Percentiles rank a stretch among this genome's conserved stretches.
Conservation (phyloP, 371 early-diverging fungal species). For the Apophysomyces elegans region DNA sequence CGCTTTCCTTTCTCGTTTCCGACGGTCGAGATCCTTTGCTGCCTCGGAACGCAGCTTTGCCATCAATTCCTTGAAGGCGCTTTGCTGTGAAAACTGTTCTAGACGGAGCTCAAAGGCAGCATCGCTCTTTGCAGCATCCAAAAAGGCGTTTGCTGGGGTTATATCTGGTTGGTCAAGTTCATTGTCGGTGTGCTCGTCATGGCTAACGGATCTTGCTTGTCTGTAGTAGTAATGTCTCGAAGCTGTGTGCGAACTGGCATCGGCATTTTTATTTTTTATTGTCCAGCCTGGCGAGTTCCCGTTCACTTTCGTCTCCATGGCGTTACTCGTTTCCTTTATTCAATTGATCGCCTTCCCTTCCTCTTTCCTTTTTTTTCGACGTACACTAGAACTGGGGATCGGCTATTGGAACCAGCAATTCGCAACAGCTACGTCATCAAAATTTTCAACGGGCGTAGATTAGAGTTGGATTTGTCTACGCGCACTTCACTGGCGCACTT, state of each 20-base stretch:
- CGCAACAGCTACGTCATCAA: too few relatives aligned
- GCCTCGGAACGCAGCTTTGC: slow-evolving; percentile 16
- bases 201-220: slow-evolving; percentile 8
- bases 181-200: neutral
- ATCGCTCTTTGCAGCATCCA: slow-evolving; percentile 7
- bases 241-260: slow-evolving; percentile 4
- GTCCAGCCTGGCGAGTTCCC: slow-evolving; percentile 7
- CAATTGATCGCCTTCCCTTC: neutral
- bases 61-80: slow-evolving; percentile 11
- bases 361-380: neutral
- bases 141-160: neutral
- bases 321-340: neutral
- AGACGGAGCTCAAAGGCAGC: slow-evolving; percentile 21
- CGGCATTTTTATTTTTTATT: slow-evolving; percentile 1
- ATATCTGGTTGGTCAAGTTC: neutral
- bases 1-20: slow-evolving; percentile 25
- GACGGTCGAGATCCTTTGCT: slow-evolving; percentile 21
- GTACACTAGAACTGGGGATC: neutral
- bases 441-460: too few relatives aligned
- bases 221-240: slow-evolving; percentile 5
- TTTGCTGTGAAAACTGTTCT: slow-evolving; percentile 16
- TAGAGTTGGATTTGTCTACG: too few relatives aligned
- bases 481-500: too few relatives aligned
- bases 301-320: slow-evolving; percentile 9
- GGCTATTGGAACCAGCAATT: too few relatives aligned